Evolutionary conservation across 2,329 filamentous ascomycete genomes (phyloP), one percentile per base, ranked within the genome.

Genomic region (Cercospora sp.): DNA sequence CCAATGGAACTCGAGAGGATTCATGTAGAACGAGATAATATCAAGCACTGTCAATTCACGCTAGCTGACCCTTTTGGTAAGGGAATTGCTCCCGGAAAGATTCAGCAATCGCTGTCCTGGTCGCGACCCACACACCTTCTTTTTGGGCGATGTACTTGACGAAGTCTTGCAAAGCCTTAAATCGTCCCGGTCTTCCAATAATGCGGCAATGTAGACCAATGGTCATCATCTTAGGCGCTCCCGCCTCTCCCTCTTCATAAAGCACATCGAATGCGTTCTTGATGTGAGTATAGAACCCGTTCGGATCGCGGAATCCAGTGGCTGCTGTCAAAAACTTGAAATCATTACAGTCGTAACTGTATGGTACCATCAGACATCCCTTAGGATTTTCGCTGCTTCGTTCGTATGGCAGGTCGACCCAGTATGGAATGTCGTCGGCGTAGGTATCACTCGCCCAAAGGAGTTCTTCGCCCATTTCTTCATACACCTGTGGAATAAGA

Each of bases 221-320:
- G 0, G 85, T 87, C 85, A 87, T 87, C 85, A 87, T 87, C 77
- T 86, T 86, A 3, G 84, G 84, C 67, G 74, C 75, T 0, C 84
- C 84, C 12, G 80, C 79, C 60, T 80, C 75, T 1, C 84, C 84
- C 69, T 86, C 84, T 55, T 84, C 83, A 66, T 87, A 87, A 28
- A 87, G 75, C 36, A 84, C 82, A 72, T 87, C 85, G 58, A 87
- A 87, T 0, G 85, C 82, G 28, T 82, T 82, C 77, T 84, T 84
- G 13, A 86, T 68, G 69, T 87, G 82, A 18, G 74, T 70, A 64
- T 78, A 81, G 73, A 85, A 85, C 4, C 79, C 82, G 9, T 77
- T 72, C 0, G 83, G 81, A 45, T 80, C 81, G 5, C 81, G 77
- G 70, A 84, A 85, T 0, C 84, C 84, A 7, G 80, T 80, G 0